Percentiles rank a stretch among this genome's conserved stretches.
Conservation (phyloP, 164 flowering plant species). For the Saururus chinensis region DNA sequence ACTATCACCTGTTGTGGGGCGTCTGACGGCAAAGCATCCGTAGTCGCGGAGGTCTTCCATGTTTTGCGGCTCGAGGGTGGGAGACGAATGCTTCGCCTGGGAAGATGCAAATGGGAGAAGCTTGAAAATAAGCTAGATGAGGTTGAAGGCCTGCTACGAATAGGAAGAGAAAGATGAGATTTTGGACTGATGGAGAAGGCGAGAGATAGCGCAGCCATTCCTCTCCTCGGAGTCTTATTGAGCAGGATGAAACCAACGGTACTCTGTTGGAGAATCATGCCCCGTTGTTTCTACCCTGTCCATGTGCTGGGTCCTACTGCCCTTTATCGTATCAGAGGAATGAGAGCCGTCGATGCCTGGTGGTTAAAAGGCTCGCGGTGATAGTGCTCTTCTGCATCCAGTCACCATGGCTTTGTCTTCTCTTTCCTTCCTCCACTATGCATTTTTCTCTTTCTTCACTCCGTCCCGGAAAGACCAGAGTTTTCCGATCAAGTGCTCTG, state of each 20-base stretch:
- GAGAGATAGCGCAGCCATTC: not conserved
- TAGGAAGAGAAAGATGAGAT: not conserved
- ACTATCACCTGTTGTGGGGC: conserved; percentile 20
- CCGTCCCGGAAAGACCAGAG: not conserved
- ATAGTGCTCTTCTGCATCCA: no score
- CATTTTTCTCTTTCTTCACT: not conserved
- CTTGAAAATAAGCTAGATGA: not conserved
- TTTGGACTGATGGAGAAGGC: not conserved
- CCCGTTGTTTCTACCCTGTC: no score
- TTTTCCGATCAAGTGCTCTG: not conserved
- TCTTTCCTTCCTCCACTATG: not conserved
- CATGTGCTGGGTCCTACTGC: no score
- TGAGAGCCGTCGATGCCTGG: no score
- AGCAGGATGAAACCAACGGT: no score
- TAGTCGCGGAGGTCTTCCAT: conserved; percentile 25
- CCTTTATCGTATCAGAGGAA: no score
- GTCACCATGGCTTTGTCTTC: not conserved
- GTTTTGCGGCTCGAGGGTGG: conserved; percentile 6
- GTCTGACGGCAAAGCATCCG: conserved; percentile 19
- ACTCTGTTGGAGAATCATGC: no score
- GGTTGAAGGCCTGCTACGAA: not conserved
- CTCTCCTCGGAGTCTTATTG: no score
- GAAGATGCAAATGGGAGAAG: conserved; percentile 5
- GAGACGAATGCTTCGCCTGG: conserved; percentile 5
- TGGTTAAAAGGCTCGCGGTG: no score